A percentile compares a stretch with the other conserved stretches of the same genome.
Conservation (phyloP, 192 early-diverging fungal species). For the Linnemannia exigua region DNA sequence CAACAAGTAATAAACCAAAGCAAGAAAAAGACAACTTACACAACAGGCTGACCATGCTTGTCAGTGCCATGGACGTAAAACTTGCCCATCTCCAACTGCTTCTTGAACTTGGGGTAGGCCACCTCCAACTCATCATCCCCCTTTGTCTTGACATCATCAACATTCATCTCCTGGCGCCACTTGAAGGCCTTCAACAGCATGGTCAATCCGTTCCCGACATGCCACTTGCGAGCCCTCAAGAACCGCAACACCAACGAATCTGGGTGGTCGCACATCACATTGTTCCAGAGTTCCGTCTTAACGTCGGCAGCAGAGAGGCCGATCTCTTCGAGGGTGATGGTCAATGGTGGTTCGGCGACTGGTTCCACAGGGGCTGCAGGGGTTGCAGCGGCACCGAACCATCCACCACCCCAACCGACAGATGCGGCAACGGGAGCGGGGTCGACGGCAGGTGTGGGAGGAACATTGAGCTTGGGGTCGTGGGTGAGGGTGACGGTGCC, state of each 20-base stretch:
- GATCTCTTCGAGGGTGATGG: slow-evolving; percentile 28
- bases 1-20: not conserved
- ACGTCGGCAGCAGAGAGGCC: slow-evolving; percentile 21
- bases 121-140: slow-evolving; percentile 36
- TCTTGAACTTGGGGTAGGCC: slow-evolving; percentile 42
- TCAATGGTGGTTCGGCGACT: slow-evolving; percentile 35
- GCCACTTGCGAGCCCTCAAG: slow-evolving; percentile 93
- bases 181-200: slow-evolving; percentile 81
- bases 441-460: not conserved
- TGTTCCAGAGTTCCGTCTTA: slow-evolving; percentile 27
- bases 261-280: slow-evolving; percentile 28
- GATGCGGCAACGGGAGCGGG: slow-evolving; percentile 1
- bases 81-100: slow-evolving; percentile 65
- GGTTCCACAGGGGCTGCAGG: slow-evolving; percentile 25
- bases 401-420: slow-evolving; percentile 36
- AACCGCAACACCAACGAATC: slow-evolving; percentile 85
- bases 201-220: slow-evolving; percentile 76
- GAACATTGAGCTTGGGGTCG: slow-evolving; percentile 13
- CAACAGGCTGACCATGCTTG: slow-evolving; percentile 62
- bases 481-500: slow-evolving; percentile 35
- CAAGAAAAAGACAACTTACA: slow-evolving; percentile 54
- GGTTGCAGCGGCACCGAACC: slow-evolving; percentile 18
- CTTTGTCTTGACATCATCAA: slow-evolving; percentile 62
- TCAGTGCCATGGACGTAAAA: slow-evolving; percentile 66
- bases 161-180: slow-evolving; percentile 78